A percentile compares a stretch with the other conserved stretches of the same genome.
These are phyloP conservation scores for Amauroascus niger DNA, from an alignment of 2,329 filamentous ascomycete genomes.

Conservation along the genomic window DNA sequence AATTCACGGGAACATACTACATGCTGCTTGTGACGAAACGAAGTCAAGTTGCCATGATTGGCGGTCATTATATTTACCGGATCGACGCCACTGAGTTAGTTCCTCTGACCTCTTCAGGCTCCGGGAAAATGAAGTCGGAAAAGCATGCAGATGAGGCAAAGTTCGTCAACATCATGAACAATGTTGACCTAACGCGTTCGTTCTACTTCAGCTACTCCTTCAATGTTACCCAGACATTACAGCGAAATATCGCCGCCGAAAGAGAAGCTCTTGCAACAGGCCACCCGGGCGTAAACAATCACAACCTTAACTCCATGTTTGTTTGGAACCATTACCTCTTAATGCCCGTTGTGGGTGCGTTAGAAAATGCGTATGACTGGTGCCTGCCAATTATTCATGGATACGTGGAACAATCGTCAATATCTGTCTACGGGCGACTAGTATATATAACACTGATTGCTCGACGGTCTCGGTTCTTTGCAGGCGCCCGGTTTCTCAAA, in stretches of 20 bases:
- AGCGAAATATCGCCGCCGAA: slow-evolving; percentile 82
- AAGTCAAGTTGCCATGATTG: slow-evolving; percentile 90
- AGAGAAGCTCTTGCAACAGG: slow-evolving; percentile 60
- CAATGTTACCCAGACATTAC: slow-evolving; percentile 82
- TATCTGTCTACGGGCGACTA: slow-evolving; percentile 76
- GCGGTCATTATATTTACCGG: slow-evolving; percentile 92
- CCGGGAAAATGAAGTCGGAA: slow-evolving; percentile 63
- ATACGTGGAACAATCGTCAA: slow-evolving; percentile 81
- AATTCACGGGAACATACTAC: slow-evolving; percentile 91
- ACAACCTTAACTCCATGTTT: slow-evolving; percentile 92
- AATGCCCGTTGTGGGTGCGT: slow-evolving; percentile 56
- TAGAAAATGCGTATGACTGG: slow-evolving; percentile 87
- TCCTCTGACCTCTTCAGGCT: slow-evolving; percentile 63
- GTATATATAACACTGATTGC: slow-evolving; percentile 93
- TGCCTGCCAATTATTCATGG: slow-evolving; percentile 92
- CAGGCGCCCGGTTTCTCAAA: slow-evolving; percentile 87
- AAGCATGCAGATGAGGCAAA: slow-evolving; percentile 80
- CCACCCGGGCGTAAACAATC: slow-evolving; percentile 51
- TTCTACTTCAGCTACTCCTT: slow-evolving; percentile 99
- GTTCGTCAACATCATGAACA: slow-evolving; percentile 79
- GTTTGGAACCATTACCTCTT: slow-evolving; percentile 93
- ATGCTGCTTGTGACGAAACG: slow-evolving; percentile 96
- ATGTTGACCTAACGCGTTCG: slow-evolving; percentile 77
- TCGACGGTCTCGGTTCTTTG: slow-evolving; percentile 82
- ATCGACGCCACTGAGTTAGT: slow-evolving; percentile 89